Conservation (phyloP, 805 yeast species). For the Helenozyma rhizophorensis region DNA sequence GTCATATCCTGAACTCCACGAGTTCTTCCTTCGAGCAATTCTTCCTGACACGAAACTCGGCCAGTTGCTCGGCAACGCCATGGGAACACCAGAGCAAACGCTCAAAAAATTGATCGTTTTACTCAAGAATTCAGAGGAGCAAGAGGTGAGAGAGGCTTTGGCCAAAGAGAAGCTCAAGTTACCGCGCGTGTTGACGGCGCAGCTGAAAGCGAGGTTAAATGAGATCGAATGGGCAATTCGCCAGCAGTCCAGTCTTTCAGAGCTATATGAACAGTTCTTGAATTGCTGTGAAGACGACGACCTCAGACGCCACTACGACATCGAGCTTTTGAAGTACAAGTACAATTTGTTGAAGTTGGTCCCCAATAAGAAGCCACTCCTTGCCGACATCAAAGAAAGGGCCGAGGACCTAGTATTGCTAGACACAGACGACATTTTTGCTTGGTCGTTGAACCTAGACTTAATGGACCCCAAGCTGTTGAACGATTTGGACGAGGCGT, state of each 20-base stretch:
- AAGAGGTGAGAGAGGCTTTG: constrained; percentile 33
- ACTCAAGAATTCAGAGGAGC: constrained; percentile 36
- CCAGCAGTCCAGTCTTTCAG: constrained; percentile 47
- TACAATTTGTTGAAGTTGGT: constrained; percentile 49
- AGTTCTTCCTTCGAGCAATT: constrained; percentile 45
- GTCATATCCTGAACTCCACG: constrained; percentile 30
- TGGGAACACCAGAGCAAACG: constrained; percentile 45
- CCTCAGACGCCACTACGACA: constrained; percentile 55
- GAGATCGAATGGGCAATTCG: constrained; percentile 45
- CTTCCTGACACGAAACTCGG: constrained; percentile 57
- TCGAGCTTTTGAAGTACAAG: constrained; percentile 52
- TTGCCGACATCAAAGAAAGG: constrained; percentile 46
- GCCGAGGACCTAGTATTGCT: constrained; percentile 72
- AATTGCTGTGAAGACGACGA: constrained; percentile 58
- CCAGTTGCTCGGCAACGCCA: constrained; percentile 42
- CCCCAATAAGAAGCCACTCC: constrained; percentile 44
- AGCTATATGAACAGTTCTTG: constrained; percentile 51
- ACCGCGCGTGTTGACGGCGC: constrained; percentile 40
- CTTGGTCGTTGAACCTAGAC: constrained; percentile 74
- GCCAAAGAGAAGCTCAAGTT: constrained; percentile 48
- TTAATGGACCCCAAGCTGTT: constrained; percentile 60
- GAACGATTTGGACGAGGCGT: constrained; percentile 41
- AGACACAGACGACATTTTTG: constrained; percentile 52
- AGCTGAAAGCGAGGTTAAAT: constrained; percentile 35
- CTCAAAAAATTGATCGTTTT: constrained; percentile 41